Base-by-base conservation (phyloP, 495 filamentous ascomycete species). In the Talaromyces nanjingensis region DNA sequence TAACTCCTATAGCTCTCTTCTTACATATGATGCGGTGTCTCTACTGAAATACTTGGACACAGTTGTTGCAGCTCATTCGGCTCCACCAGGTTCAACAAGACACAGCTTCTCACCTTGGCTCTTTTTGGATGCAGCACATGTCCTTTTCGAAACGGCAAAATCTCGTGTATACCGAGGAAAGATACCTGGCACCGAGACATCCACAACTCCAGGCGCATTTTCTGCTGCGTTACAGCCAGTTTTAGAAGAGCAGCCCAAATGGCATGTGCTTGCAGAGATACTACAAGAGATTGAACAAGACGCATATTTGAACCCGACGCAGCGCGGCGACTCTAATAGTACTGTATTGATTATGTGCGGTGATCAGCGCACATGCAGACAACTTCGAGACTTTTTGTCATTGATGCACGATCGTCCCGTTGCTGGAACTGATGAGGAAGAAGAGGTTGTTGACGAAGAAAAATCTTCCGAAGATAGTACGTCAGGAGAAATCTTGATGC, bases 101-200 rank as follows among this genome's bases (percentile, higher is more conserved):
- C 89, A 96, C 71, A 92, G 86, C 31, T 91, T 97, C 67, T 93
- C 93, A 2, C 94, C 94, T 0, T 98, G 94, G 94, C 83, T 98
- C 9, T 98, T 97, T 70, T 84, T 97, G 14, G 94, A 98, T 74
- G 92, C 93, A 24, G 94, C 94, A 4, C 90, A 97, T 74, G 92
- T 89, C 37, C 91, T 98, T 3, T 98, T 98, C 64, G 89, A 90
- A 58, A 92, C 91, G 11, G 92, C 94, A 0, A 97, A 92, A 71
- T 83, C 88, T 24, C 82, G 94, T 63, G 93, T 96, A n/a, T 98
- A 96, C 69, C 82, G 88, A 37, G 90, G 89, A 1, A 88, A 84
- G 66, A 71, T 88, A 31, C 77, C 69, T 49, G 79, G 79, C 53
- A 76, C 73, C 27, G 76, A 78, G 42, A 67, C 68, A 53, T 69